These are phyloP conservation scores for Pseudogymnoascus sp. DNA, from an alignment of 2,329 filamentous ascomycete species.

Conservation along the genomic window DNA sequence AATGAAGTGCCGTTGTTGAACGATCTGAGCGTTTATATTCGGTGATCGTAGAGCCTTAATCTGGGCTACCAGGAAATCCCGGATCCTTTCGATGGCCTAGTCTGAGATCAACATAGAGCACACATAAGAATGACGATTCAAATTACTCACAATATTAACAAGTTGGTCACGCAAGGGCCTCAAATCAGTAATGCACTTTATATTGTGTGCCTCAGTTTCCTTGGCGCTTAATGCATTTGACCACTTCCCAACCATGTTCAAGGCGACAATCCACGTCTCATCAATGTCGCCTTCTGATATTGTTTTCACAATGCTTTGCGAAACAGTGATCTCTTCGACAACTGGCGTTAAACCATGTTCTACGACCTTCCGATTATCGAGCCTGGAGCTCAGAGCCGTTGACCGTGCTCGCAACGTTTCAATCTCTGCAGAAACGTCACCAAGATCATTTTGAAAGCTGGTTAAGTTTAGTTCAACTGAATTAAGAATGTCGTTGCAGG, in stretches of 20 bases:
- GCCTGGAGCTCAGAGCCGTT: constrained; percentile 66
- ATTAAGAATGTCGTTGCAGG: constrained; percentile 86
- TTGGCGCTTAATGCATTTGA: constrained; percentile 63
- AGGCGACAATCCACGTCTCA: constrained; percentile 73
- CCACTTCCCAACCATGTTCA: constrained; percentile 76
- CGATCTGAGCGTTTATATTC: constrained; percentile 93
- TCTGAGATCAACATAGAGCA: constrained; percentile 17
- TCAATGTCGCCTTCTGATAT: constrained; percentile 86
- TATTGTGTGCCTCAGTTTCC: constrained; percentile 48
- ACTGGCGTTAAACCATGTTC: constrained; percentile 81
- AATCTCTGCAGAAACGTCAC: constrained; percentile 86
- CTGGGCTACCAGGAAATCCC: constrained; percentile 88
- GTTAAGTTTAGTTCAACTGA: constrained; percentile 89
- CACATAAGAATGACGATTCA: constrained; percentile 8
- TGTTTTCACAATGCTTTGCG: constrained; percentile 72
- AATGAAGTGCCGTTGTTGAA: constrained; percentile 86
- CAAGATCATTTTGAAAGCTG: constrained; percentile 88
- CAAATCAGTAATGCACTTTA: constrained; percentile 74
- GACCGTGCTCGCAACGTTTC: constrained; percentile 87
- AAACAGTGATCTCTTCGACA: constrained; percentile 84
- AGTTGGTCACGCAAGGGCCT: constrained; percentile 78
- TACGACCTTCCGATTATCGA: constrained; percentile 83
- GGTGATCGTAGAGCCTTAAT: constrained; percentile 91
- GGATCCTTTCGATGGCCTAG: constrained; percentile 81
- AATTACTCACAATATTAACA: constrained; percentile 57